Base-by-base conservation (phyloP, 2,329 filamentous ascomycete genomes). In the Microdochium paspali region DNA sequence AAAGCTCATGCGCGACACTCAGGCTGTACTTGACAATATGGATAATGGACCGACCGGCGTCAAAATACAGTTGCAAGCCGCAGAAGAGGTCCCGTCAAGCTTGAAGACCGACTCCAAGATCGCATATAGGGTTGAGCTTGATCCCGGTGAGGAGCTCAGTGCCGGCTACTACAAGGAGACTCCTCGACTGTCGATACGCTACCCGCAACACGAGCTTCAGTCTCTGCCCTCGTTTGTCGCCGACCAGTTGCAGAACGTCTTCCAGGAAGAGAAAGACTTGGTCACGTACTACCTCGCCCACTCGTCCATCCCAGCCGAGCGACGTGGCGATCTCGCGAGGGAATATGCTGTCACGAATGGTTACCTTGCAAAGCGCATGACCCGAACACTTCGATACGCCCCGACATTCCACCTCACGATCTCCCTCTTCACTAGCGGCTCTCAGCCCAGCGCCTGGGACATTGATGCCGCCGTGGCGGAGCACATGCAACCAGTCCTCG, bases 381-480 rank as follows among this genome's bases (percentile, higher is more conserved):
- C 87, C 2, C 78, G 90, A 45, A 89, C 90, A 1, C 78, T 97
- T 59, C 94, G 91, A 62, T 95, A 96, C 62, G 85, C 93, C 3
- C 83, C 90, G 13, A 95, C 88, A 0, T 98, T 97, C 62, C 93
- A 98, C 61, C 72, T 98, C 24, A 95, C 90, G 0, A 95, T 98
- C 61, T 98, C 93, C 0, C 74, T 98, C 3, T 97, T 98, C 62
- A 93, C 89, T 0, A 85, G 86, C 12, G 82, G 82, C 1, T 77
- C 85, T 1, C 65, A 73, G 0, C 93, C 93, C 2, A 95, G 86
- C 26, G 85, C 84, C 10, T 98, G 93, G 93, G 88, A 95, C 46
- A 88, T 97, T 45, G 86, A 96, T 54, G 68, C 77, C 30, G 90
- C 91, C 0, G 76, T 97, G 10, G 76, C 84, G 23, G 77, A 87